These are phyloP conservation scores for Fraxinus americana DNA, from an alignment of 257 asterid species.

Conservation along the genomic window DNA sequence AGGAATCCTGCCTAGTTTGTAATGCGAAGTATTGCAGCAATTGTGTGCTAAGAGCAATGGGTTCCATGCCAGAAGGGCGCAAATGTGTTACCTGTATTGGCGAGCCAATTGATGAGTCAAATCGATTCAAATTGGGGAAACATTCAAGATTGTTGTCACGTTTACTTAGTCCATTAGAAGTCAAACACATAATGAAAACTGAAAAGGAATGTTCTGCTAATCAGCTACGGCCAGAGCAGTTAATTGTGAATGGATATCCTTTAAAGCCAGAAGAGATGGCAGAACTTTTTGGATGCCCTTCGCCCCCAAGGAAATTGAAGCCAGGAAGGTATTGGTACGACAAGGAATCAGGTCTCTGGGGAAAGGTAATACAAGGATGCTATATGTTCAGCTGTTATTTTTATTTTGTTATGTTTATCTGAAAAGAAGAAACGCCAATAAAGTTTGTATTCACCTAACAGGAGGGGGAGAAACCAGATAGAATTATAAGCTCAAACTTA, in stretches of 20 bases:
- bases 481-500: conserved; percentile 75
- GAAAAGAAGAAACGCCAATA: conserved; percentile 29
- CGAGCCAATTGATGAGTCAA: conserved; percentile 81
- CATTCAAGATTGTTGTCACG: conserved; percentile 70
- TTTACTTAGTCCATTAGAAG: conserved; percentile 85
- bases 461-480: conserved; percentile 98
- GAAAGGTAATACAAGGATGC: conserved; percentile 58
- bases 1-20: conserved; percentile 86
- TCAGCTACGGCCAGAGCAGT: conserved; percentile 92
- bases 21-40: conserved; percentile 79
- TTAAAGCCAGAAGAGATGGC: conserved; percentile 83
- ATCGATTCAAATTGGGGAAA: conserved; percentile 71
- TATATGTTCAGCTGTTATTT: conserved; percentile 16
- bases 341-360: conserved; percentile 94
- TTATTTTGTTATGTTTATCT: conserved; percentile 1
- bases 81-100: conserved; percentile 91
- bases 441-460: conserved; percentile 38
- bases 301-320: conserved; percentile 81
- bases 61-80: conserved; percentile 97
- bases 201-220: conserved; percentile 88
- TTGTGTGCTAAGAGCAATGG: conserved; percentile 98
- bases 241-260: conserved; percentile 80
- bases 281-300: conserved; percentile 73
- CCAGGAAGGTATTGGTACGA: conserved; percentile 98
- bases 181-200: conserved; percentile 86